phyloP scores from a whole-genome alignment of 139 green algal genomes.

The Mesostigma viride region DNA sequence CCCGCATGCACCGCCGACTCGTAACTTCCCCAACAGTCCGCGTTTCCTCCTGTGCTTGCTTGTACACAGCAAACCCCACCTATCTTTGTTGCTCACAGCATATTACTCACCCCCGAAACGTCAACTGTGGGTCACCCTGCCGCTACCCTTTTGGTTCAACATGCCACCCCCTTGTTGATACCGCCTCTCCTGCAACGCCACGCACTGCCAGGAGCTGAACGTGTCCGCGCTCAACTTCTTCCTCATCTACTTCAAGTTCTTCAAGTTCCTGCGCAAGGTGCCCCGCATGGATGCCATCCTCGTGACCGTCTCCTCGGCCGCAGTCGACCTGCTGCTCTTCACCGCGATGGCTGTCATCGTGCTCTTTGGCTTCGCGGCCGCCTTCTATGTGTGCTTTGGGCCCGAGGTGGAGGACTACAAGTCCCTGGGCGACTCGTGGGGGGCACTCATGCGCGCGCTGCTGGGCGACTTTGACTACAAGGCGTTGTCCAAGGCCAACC shows the following conservation, averaged over 20 bases:
- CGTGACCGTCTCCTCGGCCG: slow-evolving; percentile 6
- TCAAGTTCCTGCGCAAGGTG: slow-evolving; percentile 28
- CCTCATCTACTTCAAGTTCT: slow-evolving; percentile 37
- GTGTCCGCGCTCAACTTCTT: slow-evolving; percentile 34
- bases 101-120: too few relatives aligned
- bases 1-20: too few relatives aligned
- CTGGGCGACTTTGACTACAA: slow-evolving; percentile 33
- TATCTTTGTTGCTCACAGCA: too few relatives aligned
- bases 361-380: slow-evolving; percentile 23
- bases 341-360: slow-evolving; percentile 23
- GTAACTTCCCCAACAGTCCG: too few relatives aligned
- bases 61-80: too few relatives aligned
- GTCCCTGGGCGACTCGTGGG: slow-evolving; percentile 9
- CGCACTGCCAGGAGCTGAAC: slow-evolving; percentile 29
- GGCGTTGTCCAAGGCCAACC: slow-evolving; percentile 13
- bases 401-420: slow-evolving; percentile 2
- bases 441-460: slow-evolving; percentile 8
- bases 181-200: too few relatives aligned
- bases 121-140: too few relatives aligned
- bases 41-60: too few relatives aligned
- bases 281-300: slow-evolving; percentile 33
- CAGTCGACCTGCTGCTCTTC: slow-evolving; percentile 30
- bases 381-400: slow-evolving; percentile 31
- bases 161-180: too few relatives aligned
- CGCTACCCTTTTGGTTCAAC: too few relatives aligned